Evolutionary conservation across 176 grass and related monocot species (phyloP), one percentile per base, ranked within the genome.

Genomic region (Eleusine indica): DNA sequence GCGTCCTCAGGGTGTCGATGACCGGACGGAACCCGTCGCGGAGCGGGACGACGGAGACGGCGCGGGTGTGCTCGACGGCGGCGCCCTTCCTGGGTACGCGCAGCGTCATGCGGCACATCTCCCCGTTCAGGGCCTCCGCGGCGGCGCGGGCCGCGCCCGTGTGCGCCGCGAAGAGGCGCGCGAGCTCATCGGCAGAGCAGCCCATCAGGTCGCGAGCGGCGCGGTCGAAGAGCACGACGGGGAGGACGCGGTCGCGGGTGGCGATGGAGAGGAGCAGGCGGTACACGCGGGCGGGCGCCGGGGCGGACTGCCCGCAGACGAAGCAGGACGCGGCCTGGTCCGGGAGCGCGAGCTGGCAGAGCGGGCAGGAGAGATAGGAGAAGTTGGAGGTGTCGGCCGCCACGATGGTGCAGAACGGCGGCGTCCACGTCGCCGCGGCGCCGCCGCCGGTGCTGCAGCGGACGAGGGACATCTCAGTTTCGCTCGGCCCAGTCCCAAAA

Each of bases 141-240:
- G 86, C 94, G 65, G 77, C 88, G 48, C 25, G 47, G 66, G 71
- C 75, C 12, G 90, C 88, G 9, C 77, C 48, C 7, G 66, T 77
- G 76, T 90, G 86, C 39, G 63, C 76, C 9, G 67, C 74, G 48
- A 89, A 88, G 88, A 94, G 69, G 40, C 70, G 1, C 14, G 74
- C 21, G 47, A 94, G 78, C 61, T 97, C 91, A 25, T 86, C 78
- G 1, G 87, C 89, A 18, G 87, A 60, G 76, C 85, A 94, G 9
- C 92, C 92, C n/a, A 92, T 58, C 60, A 94, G 86, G 10, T 18
- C n/a, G 51, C 88, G 84, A 22, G 95, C 88, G 12, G 83, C 88
- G 74, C 90, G 66, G 81, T 97, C 92, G 74, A 97, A 97, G 74
- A 87, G 86, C 18, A 94, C 75, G 13, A 92, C 90, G 68, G 73